Evolutionary conservation across 2,329 filamentous ascomycete species (phyloP), one percentile per base, ranked within the genome.

Genomic region (Ophiocordyceps camponoti-saundersi): DNA sequence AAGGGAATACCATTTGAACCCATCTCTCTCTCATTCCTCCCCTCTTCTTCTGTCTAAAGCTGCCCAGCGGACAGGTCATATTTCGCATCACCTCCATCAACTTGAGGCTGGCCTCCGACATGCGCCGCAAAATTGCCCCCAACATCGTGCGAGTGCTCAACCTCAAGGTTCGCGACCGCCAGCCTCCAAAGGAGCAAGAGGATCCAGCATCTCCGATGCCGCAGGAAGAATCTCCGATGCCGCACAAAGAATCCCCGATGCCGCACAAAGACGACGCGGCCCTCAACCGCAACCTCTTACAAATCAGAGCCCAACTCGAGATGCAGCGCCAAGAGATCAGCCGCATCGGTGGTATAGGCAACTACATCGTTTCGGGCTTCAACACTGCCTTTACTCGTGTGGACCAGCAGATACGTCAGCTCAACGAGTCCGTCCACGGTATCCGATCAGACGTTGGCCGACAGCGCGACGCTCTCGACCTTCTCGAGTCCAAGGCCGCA

Each of bases 311-410:
- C 21, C 53, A 64, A 26, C 46, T 69, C 5, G 56, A 62, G 34
- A 48, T 51, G 3, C 63, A 67, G 44, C 52, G 56, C 36, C 57
- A 59, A 39, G 56, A 64, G 18, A 63, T 67, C 48, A 55, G 60
- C 8, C 59, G 58, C 30, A 60, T 68, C 42, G 61, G 65, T 47
- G 59, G 52, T 22, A 58, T 61, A 7, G 65, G 64, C 1, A 58
- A 57, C 48, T 62, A 63, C 40, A 56, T 65, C 41, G 57, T 65
- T 13, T 59, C 64, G 8, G 57, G 59, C 2, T 61, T 67, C 44
- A 60, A 66, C 20, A 56, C 56, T 13, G 55, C 58, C 22, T 54
- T 67, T 11, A 48, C 52, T 18, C 60, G 59, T 21, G 58, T 68
- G 18, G 58, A 66, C 34, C 48, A 53, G 20, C 60, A 65, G 34